Base-by-base conservation (phyloP, 345 rosid genomes). In the Lepidium africanum region DNA sequence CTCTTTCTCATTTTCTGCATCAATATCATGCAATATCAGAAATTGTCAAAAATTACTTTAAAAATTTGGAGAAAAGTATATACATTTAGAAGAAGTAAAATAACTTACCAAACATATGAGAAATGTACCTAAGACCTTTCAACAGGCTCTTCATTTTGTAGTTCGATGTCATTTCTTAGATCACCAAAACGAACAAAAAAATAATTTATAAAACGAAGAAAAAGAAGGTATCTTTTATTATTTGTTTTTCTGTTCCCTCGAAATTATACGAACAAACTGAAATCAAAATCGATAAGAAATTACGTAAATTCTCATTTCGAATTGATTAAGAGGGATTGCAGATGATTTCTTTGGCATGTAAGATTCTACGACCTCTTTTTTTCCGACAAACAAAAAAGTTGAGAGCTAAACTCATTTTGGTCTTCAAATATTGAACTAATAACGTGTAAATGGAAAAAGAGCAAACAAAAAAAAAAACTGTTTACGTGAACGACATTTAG, bases 1-100 rank as follows among this genome's bases (percentile, higher is more conserved):
- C 73, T 92, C 95, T 72, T 87, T 84, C 69, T 85, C 98, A 40
- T 87, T 78, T 10, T 89, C 94, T 87, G 77, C 80, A 41, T 64
- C n/a, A 47, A 14, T 79, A 41, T 64, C 13, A 46, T 14, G 2
- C 25, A 46, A 23, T n/a, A n/a, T n/a, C n/a, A n/a, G n/a, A n/a
- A n/a, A n/a, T n/a, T n/a, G n/a, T n/a, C n/a, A n/a, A n/a, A n/a
- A n/a, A n/a, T n/a, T n/a, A n/a, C n/a, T n/a, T n/a, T n/a, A n/a
- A n/a, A n/a, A n/a, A n/a, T n/a, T n/a, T n/a, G n/a, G n/a, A n/a
- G n/a, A n/a, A n/a, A n/a, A n/a, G n/a, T n/a, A n/a, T n/a, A n/a
- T n/a, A n/a, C n/a, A n/a, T n/a, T n/a, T n/a, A n/a, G n/a, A n/a
- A n/a, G n/a, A n/a, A n/a, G n/a, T 79, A 41, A 9, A 27, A 72